Conservation (phyloP, 495 filamentous ascomycete species). For the Parachaetomium inaequale region DNA sequence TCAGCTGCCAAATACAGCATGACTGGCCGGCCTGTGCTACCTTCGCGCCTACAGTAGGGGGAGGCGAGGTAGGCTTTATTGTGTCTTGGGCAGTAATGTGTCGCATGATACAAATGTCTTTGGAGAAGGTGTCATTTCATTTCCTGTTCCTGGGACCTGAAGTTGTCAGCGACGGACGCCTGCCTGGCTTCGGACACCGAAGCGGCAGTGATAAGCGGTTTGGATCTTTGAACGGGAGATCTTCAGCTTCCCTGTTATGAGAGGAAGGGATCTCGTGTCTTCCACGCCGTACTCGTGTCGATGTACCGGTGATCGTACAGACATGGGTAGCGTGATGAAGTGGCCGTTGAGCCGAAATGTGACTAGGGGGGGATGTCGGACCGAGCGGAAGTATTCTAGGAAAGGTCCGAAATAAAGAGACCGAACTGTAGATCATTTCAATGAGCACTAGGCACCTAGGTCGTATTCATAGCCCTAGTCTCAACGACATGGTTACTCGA, state of each 20-base stretch:
- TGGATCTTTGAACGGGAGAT: not conserved
- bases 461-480: not conserved
- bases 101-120: not conserved
- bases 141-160: not conserved
- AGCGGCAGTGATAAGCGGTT: not conserved
- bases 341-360: not conserved
- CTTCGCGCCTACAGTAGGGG: not conserved
- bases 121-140: slow-evolving; percentile 8
- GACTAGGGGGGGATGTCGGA: not conserved
- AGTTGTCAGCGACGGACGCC: not conserved
- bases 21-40: slow-evolving; percentile 2
- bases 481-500: no score
- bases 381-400: not conserved
- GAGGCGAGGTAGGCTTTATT: not conserved
- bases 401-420: not conserved
- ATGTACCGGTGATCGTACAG: not conserved
- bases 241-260: not conserved
- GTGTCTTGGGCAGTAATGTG: not conserved
- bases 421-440: not conserved
- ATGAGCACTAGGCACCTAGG: not conserved
- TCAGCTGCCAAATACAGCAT: slow-evolving; percentile 15
- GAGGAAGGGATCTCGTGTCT: not conserved
- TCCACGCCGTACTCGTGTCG: not conserved
- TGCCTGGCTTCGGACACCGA: not conserved
- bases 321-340: not conserved